Conservation (phyloP, 768 basidiomycete species). For the Rhodotorula diobovata region DNA sequence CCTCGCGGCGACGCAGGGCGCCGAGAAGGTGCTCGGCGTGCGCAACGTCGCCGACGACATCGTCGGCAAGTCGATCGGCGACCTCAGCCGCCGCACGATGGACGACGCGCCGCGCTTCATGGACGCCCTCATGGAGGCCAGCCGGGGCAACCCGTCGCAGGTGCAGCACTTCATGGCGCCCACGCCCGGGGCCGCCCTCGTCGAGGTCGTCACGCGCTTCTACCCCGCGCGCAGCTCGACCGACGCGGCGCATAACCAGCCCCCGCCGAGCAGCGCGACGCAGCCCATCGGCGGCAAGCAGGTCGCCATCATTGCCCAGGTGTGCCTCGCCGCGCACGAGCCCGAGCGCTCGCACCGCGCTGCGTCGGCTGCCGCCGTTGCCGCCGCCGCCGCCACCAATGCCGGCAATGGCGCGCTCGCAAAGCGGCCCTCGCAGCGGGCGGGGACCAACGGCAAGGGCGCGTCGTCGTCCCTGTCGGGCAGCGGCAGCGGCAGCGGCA, state of each 20-base stretch:
- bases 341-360: not conserved
- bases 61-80: slow-evolving; percentile 43
- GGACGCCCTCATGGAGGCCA: slow-evolving; percentile 42
- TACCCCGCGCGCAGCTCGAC: slow-evolving; percentile 30
- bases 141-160: slow-evolving; percentile 39
- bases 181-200: slow-evolving; percentile 39
- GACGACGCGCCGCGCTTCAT: slow-evolving; percentile 39
- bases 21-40: slow-evolving; percentile 48
- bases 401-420: too few relatives aligned
- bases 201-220: slow-evolving; percentile 48
- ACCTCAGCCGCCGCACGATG: slow-evolving; percentile 43
- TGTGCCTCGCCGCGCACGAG: slow-evolving; percentile 19
- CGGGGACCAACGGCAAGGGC: too few relatives aligned
- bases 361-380: too few relatives aligned
- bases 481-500: not conserved
- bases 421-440: not conserved
- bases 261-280: not conserved
- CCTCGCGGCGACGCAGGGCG: slow-evolving; percentile 47
- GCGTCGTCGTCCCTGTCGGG: not conserved
- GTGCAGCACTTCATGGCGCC: slow-evolving; percentile 46
- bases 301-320: slow-evolving; percentile 25
- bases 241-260: not conserved
- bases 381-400: not conserved
- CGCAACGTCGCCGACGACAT: slow-evolving; percentile 1
- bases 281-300: slow-evolving; percentile 16